Evolutionary conservation across 176 grass and related monocot genomes (phyloP).

Genomic region (Guadua angustifolia): DNA sequence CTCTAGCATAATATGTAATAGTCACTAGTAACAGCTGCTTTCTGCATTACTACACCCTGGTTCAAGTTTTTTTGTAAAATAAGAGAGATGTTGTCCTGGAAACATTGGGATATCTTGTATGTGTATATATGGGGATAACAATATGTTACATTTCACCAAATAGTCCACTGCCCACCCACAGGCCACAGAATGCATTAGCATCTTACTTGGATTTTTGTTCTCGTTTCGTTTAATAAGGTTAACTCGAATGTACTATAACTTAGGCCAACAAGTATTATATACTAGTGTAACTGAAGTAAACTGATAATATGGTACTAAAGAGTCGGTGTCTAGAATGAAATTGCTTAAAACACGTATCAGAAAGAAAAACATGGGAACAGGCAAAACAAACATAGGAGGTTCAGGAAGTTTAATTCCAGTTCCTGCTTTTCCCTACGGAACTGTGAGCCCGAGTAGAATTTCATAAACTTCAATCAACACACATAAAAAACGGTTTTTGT

Average conservation of each 20-base stretch:
- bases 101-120: background rate
- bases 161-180: too few relatives aligned
- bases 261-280: too few relatives aligned
- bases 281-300: too few relatives aligned
- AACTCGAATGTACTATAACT: too few relatives aligned
- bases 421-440: background rate
- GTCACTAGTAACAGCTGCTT: background rate
- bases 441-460: background rate
- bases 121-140: too few relatives aligned
- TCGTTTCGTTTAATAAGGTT: too few relatives aligned
- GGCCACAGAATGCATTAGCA: too few relatives aligned
- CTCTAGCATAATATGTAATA: constrained; percentile 18
- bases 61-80: background rate
- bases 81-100: background rate
- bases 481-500: background rate
- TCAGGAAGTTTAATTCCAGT: background rate
- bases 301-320: too few relatives aligned
- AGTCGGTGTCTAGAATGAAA: background rate
- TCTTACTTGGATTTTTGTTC: too few relatives aligned
- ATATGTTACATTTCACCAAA: too few relatives aligned
- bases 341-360: background rate
- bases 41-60: background rate
- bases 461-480: background rate
- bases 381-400: background rate
- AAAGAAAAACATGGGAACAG: background rate